These are phyloP conservation scores for Apostasia shenzhenica DNA, from an alignment of 106 monocot genomes.

Conservation along the genomic window DNA sequence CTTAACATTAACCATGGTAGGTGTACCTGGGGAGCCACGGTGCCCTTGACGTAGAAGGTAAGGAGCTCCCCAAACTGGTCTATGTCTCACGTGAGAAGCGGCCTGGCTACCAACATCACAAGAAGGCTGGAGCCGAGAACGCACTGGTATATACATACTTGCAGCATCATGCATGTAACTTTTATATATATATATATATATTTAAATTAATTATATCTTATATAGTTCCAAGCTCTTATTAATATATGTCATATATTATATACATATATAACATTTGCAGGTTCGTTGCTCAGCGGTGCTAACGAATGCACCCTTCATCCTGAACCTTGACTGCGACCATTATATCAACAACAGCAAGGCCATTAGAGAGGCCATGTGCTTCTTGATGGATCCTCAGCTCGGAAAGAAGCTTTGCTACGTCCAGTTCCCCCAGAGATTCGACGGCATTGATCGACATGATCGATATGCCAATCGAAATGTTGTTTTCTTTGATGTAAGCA, in stretches of 20 bases:
- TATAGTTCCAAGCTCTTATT: not conserved
- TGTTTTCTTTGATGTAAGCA: conserved; percentile 84
- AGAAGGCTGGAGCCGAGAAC: conserved; percentile 96
- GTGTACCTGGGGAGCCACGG: conserved; percentile 84
- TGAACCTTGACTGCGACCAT: conserved; percentile 89
- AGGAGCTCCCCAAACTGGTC: conserved; percentile 70
- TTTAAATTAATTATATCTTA: not conserved
- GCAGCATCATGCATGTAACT: not conserved
- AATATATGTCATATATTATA: no score
- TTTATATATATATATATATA: not conserved
- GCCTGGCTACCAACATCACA: conserved; percentile 89
- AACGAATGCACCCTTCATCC: conserved; percentile 81
- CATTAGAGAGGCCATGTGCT: conserved; percentile 86
- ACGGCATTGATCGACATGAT: conserved; percentile 73
- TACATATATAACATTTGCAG: conserved; percentile 10
- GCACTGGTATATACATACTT: conserved; percentile 32
- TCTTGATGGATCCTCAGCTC: conserved; percentile 89
- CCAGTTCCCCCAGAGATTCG: conserved; percentile 91
- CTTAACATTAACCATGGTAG: conserved; percentile 15
- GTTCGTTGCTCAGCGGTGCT: conserved; percentile 88
- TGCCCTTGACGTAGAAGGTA: conserved; percentile 78
- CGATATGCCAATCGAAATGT: conserved; percentile 87
- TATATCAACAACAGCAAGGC: conserved; percentile 96
- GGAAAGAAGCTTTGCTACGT: conserved; percentile 96
- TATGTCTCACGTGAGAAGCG: conserved; percentile 94